Base-by-base conservation (phyloP, 1,284 basidiomycete species). In the Pisolithus thermaeus region DNA sequence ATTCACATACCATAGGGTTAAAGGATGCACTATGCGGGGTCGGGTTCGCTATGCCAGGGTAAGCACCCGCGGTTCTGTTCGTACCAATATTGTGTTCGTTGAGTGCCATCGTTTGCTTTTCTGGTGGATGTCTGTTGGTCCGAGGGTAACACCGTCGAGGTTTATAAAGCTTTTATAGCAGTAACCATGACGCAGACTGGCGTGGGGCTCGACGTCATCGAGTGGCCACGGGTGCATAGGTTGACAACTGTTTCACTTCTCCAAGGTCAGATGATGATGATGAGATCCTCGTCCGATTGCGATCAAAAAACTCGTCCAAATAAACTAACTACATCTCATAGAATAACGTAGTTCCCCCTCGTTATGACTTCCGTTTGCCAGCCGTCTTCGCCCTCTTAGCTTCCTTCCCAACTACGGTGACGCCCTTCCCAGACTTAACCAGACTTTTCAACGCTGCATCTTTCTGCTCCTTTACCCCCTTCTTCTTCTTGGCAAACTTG, bases 361-460 rank as follows among this genome's bases (percentile, higher is more conserved):
- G 8, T 12, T 16, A 42, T 23, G 41, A 42, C 23, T 42, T 42
- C 12, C 41, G 41, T 9, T 42, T 42, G 23, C 23, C 14, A 41
- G 40, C 22, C 22, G 11, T 23, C 23, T 54, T 55, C 41, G 35
- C 49, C 27, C 42, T 42, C 47, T 74, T 74, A 40, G 63, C 71
- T 55, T 73, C 73, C 70, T 93, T 95, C 16, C 92, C 92, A 47
- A 96, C 81, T 28, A 95, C 84, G 0, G 92, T 94, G 35, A 92
- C 82, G 0, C 92, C 91, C 65, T 87, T 92, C 1, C 92, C 91
- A 48, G 72, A 79, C 72, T 92, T 93, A 48, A 94, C 84, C 18
- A 94, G 73, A 53, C 77, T 84, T 65, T 83, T 80, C 56, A 94
- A 69, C 16, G 90, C 92, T 28, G 79, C 81, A 57, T 90, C 81